Percentiles rank a stretch among this genome's conserved stretches.
phyloP scores from a whole-genome alignment of 2,329 filamentous ascomycete species.

The Metarhizium robertsii region DNA sequence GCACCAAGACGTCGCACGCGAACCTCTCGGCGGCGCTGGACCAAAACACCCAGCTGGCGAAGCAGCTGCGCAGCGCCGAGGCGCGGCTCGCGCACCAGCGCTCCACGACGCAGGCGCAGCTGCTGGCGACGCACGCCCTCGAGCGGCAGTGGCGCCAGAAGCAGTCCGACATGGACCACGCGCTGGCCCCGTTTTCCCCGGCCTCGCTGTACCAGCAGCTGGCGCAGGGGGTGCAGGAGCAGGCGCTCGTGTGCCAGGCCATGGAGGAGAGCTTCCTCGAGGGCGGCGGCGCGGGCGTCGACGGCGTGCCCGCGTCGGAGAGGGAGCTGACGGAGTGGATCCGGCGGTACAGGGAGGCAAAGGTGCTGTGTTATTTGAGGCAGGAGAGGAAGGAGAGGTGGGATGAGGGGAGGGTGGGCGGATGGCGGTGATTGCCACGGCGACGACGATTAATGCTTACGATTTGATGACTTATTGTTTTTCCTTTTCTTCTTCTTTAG shows the following conservation, averaged over 20 bases:
- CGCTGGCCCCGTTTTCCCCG: slow-evolving; percentile 75
- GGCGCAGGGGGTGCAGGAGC: slow-evolving; percentile 67
- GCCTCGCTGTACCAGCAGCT: slow-evolving; percentile 79
- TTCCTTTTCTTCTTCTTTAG: too few species aligned
- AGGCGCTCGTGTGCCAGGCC: slow-evolving; percentile 69
- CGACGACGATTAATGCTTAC: not conserved
- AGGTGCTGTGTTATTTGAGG: slow-evolving; percentile 67
- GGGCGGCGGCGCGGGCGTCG: slow-evolving; percentile 22
- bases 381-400: slow-evolving; percentile 85
- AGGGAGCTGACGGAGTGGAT: slow-evolving; percentile 83
- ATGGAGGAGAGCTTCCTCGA: slow-evolving; percentile 93
- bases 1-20: slow-evolving; percentile 54
- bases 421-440: slow-evolving; percentile 60
- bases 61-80: slow-evolving; percentile 45
- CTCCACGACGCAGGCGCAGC: slow-evolving; percentile 64
- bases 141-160: slow-evolving; percentile 90
- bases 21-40: slow-evolving; percentile 56
- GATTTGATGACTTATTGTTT: too few species aligned
- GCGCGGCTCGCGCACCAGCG: slow-evolving; percentile 49
- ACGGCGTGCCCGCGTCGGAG: slow-evolving; percentile 49
- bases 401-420: slow-evolving; percentile 92
- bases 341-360: slow-evolving; percentile 68
- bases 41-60: slow-evolving; percentile 63
- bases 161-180: slow-evolving; percentile 80
- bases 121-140: slow-evolving; percentile 74